Conservation (phyloP, 768 basidiomycete genomes). For the Calocybe gangraenosa region DNA sequence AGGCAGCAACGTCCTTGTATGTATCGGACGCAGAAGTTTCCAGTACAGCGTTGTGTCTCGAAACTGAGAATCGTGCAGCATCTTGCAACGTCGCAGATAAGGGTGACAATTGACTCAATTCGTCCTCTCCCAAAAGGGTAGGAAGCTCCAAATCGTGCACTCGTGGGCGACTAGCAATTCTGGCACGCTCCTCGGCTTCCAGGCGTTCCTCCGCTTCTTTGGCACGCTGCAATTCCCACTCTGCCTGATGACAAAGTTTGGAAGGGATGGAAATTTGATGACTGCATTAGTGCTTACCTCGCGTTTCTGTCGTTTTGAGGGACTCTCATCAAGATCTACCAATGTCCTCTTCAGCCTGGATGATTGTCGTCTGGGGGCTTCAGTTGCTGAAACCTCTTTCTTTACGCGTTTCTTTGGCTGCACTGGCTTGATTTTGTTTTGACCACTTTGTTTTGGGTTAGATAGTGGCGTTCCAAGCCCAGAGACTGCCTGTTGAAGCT, state of each 20-base stretch:
- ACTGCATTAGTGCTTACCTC: slow-evolving; percentile 35
- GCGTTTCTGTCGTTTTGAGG: slow-evolving; percentile 59
- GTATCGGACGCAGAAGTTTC: slow-evolving; percentile 50
- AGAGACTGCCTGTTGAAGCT: slow-evolving; percentile 53
- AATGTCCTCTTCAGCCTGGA: slow-evolving; percentile 49
- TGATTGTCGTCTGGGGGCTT: slow-evolving; percentile 62
- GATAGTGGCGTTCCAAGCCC: slow-evolving; percentile 42
- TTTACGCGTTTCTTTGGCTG: slow-evolving; percentile 55
- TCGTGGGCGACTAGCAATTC: slow-evolving; percentile 64
- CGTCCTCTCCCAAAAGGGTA: slow-evolving; percentile 50
- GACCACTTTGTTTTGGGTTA: slow-evolving; percentile 28
- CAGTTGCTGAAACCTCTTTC: slow-evolving; percentile 37
- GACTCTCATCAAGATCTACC: slow-evolving; percentile 60
- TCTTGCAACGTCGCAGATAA: slow-evolving; percentile 43
- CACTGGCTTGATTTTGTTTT: slow-evolving; percentile 54
- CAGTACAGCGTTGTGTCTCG: slow-evolving; percentile 37
- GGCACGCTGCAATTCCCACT: slow-evolving; percentile 42
- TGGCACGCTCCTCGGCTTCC: slow-evolving; percentile 57
- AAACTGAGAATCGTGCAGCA: slow-evolving; percentile 30
- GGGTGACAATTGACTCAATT: slow-evolving; percentile 38
- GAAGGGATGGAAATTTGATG: background rate
- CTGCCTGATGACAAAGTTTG: slow-evolving; percentile 30
- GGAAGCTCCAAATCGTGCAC: slow-evolving; percentile 60
- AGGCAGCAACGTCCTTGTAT: slow-evolving; percentile 40
- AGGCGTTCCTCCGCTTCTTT: slow-evolving; percentile 61